Evolutionary conservation across 1,284 basidiomycete species (phyloP).

Genomic region (Austroboletus novae-zelandiae): DNA sequence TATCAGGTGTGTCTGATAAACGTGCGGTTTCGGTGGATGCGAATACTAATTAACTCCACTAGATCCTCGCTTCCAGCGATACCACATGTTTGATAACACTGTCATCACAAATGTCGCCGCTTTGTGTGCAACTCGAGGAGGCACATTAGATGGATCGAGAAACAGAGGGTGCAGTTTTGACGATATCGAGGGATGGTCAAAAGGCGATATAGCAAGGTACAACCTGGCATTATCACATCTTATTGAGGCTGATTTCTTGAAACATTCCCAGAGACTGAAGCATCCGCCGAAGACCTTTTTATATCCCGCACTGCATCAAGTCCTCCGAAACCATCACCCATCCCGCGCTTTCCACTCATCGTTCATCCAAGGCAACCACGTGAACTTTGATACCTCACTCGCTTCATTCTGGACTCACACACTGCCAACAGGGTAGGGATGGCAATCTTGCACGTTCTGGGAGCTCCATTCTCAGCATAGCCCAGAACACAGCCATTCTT

Average conservation of each 20-base stretch:
- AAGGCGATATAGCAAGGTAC: slow-evolving; percentile 85
- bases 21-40: not conserved
- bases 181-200: slow-evolving; percentile 75
- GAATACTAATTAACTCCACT: not conserved
- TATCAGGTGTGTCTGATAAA: slow-evolving; percentile 60
- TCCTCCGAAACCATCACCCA: slow-evolving; percentile 26
- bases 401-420: slow-evolving; percentile 56
- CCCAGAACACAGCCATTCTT: slow-evolving; percentile 42
- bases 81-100: slow-evolving; percentile 68
- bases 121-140: slow-evolving; percentile 70
- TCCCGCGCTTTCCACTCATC: slow-evolving; percentile 33
- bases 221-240: slow-evolving; percentile 20
- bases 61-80: slow-evolving; percentile 75
- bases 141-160: slow-evolving; percentile 65
- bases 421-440: slow-evolving; percentile 29
- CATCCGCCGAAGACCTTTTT: slow-evolving; percentile 71
- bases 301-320: slow-evolving; percentile 33
- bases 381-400: slow-evolving; percentile 52
- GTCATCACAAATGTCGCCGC: slow-evolving; percentile 58
- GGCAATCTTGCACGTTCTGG: slow-evolving; percentile 20
- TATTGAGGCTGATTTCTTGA: not conserved
- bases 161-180: slow-evolving; percentile 84
- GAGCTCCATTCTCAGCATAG: slow-evolving; percentile 45
- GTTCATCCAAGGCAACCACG: slow-evolving; percentile 31
- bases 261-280: slow-evolving; percentile 64